Conservation (phyloP, 208 protist species). For the Wallacemonas sp. region DNA sequence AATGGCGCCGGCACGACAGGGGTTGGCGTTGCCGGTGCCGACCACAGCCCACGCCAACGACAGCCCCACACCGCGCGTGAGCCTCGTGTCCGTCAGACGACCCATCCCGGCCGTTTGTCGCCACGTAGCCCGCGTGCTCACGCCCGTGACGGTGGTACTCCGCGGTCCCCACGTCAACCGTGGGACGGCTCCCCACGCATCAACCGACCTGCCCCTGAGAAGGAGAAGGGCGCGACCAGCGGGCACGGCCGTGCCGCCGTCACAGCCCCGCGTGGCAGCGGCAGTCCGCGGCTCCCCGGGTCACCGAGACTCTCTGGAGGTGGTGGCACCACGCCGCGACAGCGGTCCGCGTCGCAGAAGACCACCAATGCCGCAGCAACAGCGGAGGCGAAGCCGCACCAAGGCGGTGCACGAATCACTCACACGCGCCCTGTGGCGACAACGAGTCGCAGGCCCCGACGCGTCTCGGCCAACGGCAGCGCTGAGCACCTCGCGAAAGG, state of each 20-base stretch:
- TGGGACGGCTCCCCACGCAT: neutral
- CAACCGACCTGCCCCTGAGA: neutral
- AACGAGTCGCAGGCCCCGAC: neutral
- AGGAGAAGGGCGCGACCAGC: neutral
- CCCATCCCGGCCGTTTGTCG: neutral
- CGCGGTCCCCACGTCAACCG: neutral
- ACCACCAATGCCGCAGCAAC: no score
- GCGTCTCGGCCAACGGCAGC: neutral
- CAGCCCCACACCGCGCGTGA: neutral
- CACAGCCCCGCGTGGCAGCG: neutral
- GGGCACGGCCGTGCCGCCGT: neutral
- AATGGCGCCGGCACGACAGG: no score
- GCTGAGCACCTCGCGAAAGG: conserved; percentile 16
- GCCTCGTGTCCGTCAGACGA: neutral
- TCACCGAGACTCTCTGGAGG: no score
- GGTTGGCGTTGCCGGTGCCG: no score
- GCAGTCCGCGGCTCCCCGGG: no score
- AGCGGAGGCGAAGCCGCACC: no score
- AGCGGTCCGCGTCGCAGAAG: no score
- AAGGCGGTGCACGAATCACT: no score
- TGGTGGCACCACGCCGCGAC: no score
- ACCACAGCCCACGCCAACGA: no score
- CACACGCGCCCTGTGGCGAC: neutral
- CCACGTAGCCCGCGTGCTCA: neutral
- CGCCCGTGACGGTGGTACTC: neutral